Evolutionary conservation across 2,329 filamentous ascomycete species (phyloP), one percentile per base, ranked within the genome.

Genomic region (Apiospora kogelbergensis): DNA sequence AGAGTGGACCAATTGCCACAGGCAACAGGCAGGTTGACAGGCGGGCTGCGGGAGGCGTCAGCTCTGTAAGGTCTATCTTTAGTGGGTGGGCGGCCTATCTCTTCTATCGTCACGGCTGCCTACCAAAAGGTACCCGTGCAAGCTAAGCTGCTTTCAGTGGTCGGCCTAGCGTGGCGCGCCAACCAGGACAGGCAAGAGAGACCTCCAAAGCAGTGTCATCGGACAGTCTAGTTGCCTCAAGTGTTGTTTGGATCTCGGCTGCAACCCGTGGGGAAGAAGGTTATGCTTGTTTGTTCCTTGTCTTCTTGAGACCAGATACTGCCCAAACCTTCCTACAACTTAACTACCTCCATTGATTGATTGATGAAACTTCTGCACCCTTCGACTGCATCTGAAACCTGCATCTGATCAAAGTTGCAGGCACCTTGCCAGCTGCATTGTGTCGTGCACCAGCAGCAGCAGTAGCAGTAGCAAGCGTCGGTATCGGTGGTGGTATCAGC

Each of bases 81-180:
- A 33, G 48, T 57, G 48, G 48, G 17, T 42, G 26, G 26, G 20
- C 26, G 2, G 48, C 48, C 40, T 41, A 41, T 13, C 40, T 41
- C 40, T 57, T 17, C 20, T 57, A 57, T 33, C 48, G 48, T 9
- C n/a, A n/a, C n/a, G n/a, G n/a, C n/a, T n/a, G 3, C 15, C 24
- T 26, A 13, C 22, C 24, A 53, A 42, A 42, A 57, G 48, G 48
- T 57, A 57, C 48, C 48, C 48, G 48, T 20, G 48, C 26, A 13
- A 33, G 53, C 30, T n/a, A 30, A 26, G n/a, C n/a, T n/a, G n/a
- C n/a, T n/a, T 60, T 37, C 33, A 33, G 7, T 33, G 33, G 33
- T 33, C 53, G 53, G 48, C 7, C 48, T 64, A 64, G 60, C 60
- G 60, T 64, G 33, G 60, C 60, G 33, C 60, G 60, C 40, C 60